Percentiles rank a stretch among this genome's conserved stretches.
Evolutionary conservation across 108 stramenopile genomes (phyloP).

Genomic region (Ochromonas danica): DNA sequence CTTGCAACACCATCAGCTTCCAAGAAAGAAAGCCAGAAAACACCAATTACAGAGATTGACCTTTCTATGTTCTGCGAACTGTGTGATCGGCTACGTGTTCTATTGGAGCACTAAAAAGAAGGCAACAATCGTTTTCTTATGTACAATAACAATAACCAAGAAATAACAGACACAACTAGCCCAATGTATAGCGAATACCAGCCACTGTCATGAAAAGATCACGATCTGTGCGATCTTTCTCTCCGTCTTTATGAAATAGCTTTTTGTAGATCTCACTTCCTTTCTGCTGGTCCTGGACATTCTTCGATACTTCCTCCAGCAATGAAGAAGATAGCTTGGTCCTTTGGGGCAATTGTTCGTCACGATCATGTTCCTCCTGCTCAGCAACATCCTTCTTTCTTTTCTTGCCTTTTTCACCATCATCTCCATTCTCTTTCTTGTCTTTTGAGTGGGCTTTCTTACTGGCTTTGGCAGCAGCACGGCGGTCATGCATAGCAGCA

Average conservation of each 20-base stretch:
- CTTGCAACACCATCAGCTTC: not conserved
- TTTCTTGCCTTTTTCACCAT: not conserved
- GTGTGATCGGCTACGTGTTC: too few species aligned
- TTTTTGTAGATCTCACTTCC: conserved; percentile 8
- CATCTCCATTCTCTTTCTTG: not conserved
- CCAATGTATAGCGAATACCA: conserved; percentile 19
- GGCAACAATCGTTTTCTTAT: too few species aligned
- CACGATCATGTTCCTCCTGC: not conserved
- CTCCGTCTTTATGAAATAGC: conserved; percentile 29
- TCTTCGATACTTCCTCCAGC: not conserved
- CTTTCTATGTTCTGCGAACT: too few species aligned
- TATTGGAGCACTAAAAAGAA: too few species aligned
- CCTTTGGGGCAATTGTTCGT: too few species aligned
- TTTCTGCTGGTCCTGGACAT: not conserved
- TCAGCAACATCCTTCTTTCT: not conserved
- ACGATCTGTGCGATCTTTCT: conserved; percentile 22
- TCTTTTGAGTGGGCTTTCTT: not conserved
- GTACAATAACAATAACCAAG: too few species aligned
- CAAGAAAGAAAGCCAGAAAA: not conserved
- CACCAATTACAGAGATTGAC: too few species aligned
- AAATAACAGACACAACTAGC: not conserved
- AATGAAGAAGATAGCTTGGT: not conserved
- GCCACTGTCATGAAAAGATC: conserved; percentile 36
- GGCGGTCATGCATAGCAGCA: not conserved
- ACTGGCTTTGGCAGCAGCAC: not conserved